Conservation (phyloP, 164 flowering plant species). For the Piper longum region DNA sequence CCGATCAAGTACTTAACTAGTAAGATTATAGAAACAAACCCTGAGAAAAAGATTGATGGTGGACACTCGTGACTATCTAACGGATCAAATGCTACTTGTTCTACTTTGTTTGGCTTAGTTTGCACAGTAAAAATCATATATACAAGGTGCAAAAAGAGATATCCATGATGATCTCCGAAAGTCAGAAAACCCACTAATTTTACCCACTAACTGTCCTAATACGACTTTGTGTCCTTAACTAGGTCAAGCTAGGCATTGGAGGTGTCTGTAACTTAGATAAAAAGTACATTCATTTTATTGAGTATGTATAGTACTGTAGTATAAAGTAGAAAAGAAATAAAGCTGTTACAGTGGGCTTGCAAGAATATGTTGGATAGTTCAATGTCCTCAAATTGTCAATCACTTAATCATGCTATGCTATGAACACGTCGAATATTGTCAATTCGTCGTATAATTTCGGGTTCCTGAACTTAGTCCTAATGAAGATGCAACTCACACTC, state of each 20-base stretch:
- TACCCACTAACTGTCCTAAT: too few relatives aligned
- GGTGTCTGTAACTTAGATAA: not conserved
- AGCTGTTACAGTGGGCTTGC: not conserved
- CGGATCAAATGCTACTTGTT: conserved; percentile 12
- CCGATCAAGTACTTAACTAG: not conserved
- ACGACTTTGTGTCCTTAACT: not conserved
- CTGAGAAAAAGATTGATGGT: conserved; percentile 7
- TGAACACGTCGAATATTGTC: not conserved
- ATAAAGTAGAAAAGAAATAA: not conserved
- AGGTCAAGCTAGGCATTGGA: not conserved
- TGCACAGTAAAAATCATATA: too few relatives aligned
- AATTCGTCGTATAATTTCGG: not conserved
- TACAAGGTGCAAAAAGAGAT: not conserved
- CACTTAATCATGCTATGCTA: not conserved
- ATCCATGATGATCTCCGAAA: not conserved
- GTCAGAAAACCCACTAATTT: not conserved
- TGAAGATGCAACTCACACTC: not conserved
- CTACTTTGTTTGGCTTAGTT: conserved; percentile 7
- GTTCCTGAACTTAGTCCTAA: not conserved
- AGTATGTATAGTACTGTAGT: too few relatives aligned
- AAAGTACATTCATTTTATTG: too few relatives aligned
- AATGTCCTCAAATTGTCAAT: not conserved
- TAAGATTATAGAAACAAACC: conserved; percentile 21
- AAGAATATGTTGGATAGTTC: not conserved
- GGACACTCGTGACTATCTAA: not conserved